Percentiles rank a stretch among this genome's conserved stretches.
Evolutionary conservation across 2,329 filamentous ascomycete genomes (phyloP).

Genomic region (Calcarisporium arbuscula): DNA sequence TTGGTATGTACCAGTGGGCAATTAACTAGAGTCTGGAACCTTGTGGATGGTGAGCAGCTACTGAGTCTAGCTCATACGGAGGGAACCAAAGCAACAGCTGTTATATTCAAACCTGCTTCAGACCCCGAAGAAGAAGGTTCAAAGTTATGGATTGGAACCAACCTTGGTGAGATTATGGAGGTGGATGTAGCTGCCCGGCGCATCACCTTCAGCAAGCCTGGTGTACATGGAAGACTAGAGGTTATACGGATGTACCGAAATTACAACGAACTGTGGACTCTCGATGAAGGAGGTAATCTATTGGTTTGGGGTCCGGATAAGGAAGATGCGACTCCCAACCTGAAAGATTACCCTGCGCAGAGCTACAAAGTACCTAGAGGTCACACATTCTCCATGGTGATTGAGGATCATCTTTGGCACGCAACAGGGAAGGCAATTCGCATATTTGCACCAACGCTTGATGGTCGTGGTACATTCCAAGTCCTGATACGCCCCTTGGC

Average conservation of each 20-base stretch:
- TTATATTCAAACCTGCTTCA: constrained; percentile 78
- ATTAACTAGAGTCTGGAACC: constrained; percentile 81
- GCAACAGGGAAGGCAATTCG: constrained; percentile 82
- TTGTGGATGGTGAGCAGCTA: constrained; percentile 72
- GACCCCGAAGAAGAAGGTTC: constrained; percentile 75
- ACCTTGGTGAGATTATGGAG: constrained; percentile 80
- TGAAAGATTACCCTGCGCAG: constrained; percentile 64
- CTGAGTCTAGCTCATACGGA: constrained; percentile 81
- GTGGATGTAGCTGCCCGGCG: constrained; percentile 72
- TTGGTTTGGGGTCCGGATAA: constrained; percentile 78
- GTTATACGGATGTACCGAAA: constrained; percentile 82
- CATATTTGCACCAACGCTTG: constrained; percentile 68
- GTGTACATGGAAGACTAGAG: constrained; percentile 71
- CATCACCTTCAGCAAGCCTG: constrained; percentile 60
- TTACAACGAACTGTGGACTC: constrained; percentile 84
- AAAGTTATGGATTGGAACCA: constrained; percentile 85
- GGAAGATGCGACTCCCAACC: constrained; percentile 64
- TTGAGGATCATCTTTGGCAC: constrained; percentile 82
- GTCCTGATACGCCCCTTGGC: constrained; percentile 65
- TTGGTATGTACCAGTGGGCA: constrained; percentile 82
- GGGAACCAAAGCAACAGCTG: constrained; percentile 70
- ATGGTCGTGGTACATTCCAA: constrained; percentile 66
- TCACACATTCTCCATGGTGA: constrained; percentile 82
- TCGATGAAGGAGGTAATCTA: constrained; percentile 83
- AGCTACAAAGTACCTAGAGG: constrained; percentile 73